phyloP scores from a whole-genome alignment of 176 grass and related monocot species.

The Canna indica region DNA sequence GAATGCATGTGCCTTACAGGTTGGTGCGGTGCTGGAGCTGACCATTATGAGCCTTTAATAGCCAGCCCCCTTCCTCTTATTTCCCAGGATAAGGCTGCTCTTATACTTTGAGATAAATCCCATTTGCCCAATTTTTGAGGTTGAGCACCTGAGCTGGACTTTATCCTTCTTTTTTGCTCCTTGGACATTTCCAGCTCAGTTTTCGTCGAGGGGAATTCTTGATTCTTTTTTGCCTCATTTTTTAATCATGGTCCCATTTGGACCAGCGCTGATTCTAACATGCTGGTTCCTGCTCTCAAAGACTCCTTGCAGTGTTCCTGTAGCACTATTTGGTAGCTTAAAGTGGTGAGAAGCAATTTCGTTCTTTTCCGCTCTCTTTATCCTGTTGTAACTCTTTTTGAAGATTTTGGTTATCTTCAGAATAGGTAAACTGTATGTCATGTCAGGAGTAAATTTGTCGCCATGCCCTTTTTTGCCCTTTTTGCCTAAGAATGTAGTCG shows the following conservation, averaged over 20 bases:
- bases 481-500: too few relatives aligned
- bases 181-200: background rate
- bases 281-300: background rate
- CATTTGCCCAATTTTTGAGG: background rate
- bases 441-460: too few relatives aligned
- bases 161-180: background rate
- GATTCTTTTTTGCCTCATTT: background rate
- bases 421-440: too few relatives aligned
- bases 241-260: conserved; percentile 4
- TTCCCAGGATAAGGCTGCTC: conserved; percentile 75
- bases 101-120: conserved; percentile 50
- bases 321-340: background rate
- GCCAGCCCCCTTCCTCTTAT: conserved; percentile 58
- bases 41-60: conserved; percentile 87
- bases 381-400: too few relatives aligned
- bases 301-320: background rate
- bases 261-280: background rate
- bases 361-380: background rate
- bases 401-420: too few relatives aligned
- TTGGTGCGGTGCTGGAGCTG: conserved; percentile 89
- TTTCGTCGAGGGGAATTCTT: background rate
- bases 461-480: too few relatives aligned
- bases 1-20: conserved; percentile 35
- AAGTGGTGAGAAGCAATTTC: background rate
- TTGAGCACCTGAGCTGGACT: background rate